phyloP scores from a whole-genome alignment of 2,329 filamentous ascomycete species.

The Pleomassaria siparia region DNA sequence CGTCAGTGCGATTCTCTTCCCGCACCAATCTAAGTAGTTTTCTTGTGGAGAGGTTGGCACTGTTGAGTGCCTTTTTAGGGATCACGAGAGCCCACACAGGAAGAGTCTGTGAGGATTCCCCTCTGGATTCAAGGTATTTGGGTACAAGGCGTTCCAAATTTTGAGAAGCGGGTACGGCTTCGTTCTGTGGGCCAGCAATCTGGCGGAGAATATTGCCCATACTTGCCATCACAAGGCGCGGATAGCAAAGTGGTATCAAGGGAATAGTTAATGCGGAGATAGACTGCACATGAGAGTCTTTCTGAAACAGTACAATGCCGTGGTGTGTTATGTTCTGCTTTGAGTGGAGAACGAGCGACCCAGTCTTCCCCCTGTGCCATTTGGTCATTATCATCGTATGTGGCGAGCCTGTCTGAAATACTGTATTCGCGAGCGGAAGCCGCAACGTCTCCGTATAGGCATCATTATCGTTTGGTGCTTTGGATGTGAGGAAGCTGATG shows the following conservation, averaged over 20 bases:
- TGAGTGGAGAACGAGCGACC: slow-evolving; percentile 11
- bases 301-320: slow-evolving; percentile 13
- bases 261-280: slow-evolving; percentile 44
- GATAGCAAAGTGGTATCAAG: slow-evolving; percentile 63
- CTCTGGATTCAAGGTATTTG: slow-evolving; percentile 53
- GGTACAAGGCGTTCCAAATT: slow-evolving; percentile 70
- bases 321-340: slow-evolving; percentile 19
- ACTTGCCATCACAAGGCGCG: slow-evolving; percentile 63
- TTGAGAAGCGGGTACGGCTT: slow-evolving; percentile 63
- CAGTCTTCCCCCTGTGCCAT: slow-evolving; percentile 23
- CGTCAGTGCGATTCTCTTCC: not conserved
- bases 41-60: not conserved
- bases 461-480: not conserved
- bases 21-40: not conserved
- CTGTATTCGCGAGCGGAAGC: slow-evolving; percentile 74
- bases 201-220: slow-evolving; percentile 79
- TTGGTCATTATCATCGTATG: slow-evolving; percentile 28
- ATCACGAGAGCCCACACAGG: slow-evolving; percentile 74
- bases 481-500: slow-evolving; percentile 26
- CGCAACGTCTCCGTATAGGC: slow-evolving; percentile 34
- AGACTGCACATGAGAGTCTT: not conserved
- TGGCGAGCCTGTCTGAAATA: slow-evolving; percentile 68
- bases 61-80: slow-evolving; percentile 36
- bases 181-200: slow-evolving; percentile 50
- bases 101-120: slow-evolving; percentile 51